Evolutionary conservation across 495 filamentous ascomycete species (phyloP).

Genomic region (Lepidopterella palustris): DNA sequence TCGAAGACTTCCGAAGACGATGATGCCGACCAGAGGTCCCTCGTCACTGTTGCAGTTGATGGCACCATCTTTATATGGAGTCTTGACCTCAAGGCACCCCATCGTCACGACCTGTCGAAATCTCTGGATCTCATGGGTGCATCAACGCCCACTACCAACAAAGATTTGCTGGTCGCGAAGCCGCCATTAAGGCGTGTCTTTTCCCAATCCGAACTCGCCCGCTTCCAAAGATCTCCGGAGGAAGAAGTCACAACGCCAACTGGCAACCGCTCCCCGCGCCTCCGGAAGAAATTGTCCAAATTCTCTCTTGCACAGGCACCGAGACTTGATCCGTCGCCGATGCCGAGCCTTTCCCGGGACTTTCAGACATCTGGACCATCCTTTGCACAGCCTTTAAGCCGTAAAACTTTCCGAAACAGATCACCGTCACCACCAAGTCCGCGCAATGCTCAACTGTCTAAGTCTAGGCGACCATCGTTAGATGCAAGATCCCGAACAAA

Average conservation of each 20-base stretch:
- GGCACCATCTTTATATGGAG: slow-evolving; percentile 41
- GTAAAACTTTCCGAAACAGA: slow-evolving; percentile 23
- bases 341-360: slow-evolving; percentile 16
- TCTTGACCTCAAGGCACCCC: slow-evolving; percentile 13
- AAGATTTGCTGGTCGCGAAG: slow-evolving; percentile 23
- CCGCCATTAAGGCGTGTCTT: slow-evolving; percentile 37
- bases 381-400: slow-evolving; percentile 4
- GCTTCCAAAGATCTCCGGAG: slow-evolving; percentile 32
- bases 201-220: slow-evolving; percentile 35
- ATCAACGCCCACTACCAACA: slow-evolving; percentile 16
- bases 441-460: slow-evolving; percentile 16
- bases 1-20: slow-evolving; percentile 1
- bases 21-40: slow-evolving; percentile 2
- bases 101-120: slow-evolving; percentile 21
- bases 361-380: slow-evolving; percentile 4
- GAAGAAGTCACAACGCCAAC: slow-evolving; percentile 27
- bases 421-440: slow-evolving; percentile 37
- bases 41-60: slow-evolving; percentile 39
- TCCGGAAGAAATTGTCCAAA: slow-evolving; percentile 29
- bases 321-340: slow-evolving; percentile 33
- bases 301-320: slow-evolving; percentile 35
- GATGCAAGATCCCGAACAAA: slow-evolving; percentile 52
- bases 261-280: slow-evolving; percentile 28
- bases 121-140: slow-evolving; percentile 23
- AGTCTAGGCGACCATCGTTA: slow-evolving; percentile 48